Evolutionary conservation across 306 rosid genomes (phyloP), one percentile per base, ranked within the genome.

Genomic region (Quercus glauca): DNA sequence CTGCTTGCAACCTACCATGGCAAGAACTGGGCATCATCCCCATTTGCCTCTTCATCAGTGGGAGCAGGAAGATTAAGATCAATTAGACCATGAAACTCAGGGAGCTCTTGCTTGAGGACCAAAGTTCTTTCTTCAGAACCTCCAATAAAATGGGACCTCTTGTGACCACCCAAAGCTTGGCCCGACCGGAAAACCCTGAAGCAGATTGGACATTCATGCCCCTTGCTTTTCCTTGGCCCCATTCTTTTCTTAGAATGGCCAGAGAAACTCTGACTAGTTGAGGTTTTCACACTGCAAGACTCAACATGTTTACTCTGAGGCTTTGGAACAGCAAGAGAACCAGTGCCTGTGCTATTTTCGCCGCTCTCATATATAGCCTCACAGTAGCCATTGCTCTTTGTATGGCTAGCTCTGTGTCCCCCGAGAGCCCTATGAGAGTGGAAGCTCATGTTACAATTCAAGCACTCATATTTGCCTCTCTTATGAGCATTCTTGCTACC

Each of bases 151-250:
- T 94, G 98, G 71, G 98, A 94, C 87, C 97, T 91, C 83, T 94
- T 94, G 86, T 94, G 98, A 71, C 98, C 98, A 5, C 98, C 98
- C 69, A 94, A 88, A 53, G 98, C 98, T 87, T 94, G 98, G 55
- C 98, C 97, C 33, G 98, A 92, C 86, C 81, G 80, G 89, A 91
- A 92, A 55, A 85, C 84, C 23, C 78, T 88, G 89, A 83, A 86
- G 89, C 98, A 94, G 53, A 94, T 86, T 69, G 97, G 97, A 59
- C 98, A 94, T 71, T 91, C 97, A 76, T 94, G 94, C 37, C 86
- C 92, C 79, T 81, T 92, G 85, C 79, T 92, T 58, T 65, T 86
- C 86, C 86, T 92, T 53, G 95, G 73, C 72, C 81, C 88, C 76
- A 83, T 29, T 65, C 85, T 87, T 81, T 79, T 87, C 86, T 81